Evolutionary conservation across 192 early-diverging fungal genomes (phyloP), one percentile per base, ranked within the genome.

Genomic region (Backusella australiensis): DNA sequence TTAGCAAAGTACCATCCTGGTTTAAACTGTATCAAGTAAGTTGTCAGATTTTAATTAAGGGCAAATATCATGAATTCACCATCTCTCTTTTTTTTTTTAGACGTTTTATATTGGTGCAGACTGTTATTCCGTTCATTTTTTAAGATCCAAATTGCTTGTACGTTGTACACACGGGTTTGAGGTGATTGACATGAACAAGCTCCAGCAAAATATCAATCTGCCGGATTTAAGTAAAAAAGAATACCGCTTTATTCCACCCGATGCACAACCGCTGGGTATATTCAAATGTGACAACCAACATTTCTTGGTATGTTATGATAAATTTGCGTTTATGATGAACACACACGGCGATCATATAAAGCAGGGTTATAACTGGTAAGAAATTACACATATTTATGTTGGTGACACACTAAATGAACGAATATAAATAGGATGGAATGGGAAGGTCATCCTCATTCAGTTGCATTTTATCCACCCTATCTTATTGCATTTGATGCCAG

Each of bases 101-200:
- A 94, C 96, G 81, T 96, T 96, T 81, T 99, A 97, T 77, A 93
- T 98, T 84, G 94, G 95, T 34, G 88, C 93, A 19, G 94, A 97
- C 83, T 88, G 93, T 8, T 92, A 86, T 38, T 91, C 93, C 11
- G 83, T 98, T 67, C 91, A 96, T 77, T 96, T 96, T 71, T 81
- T 97, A 77, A 91, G 89, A 34, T 92, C 92, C 36, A 94, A 90
- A 29, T 84, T 99, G 11, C 92, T 90, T 78, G 92, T 99, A 4
- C 95, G 94, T 21, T 96, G 94, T 82, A 86, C 85, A 34, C 93
- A 94, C 74, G 97, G 97, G 0, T 99, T 99, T 82, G 97, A 99
- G 76, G 88, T 99, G 63, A 93, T 99, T 14, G 93, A 98, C 76
- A 78, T 97, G 75, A 91, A 93, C 1, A 90, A 91, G 2, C 84